Base-by-base conservation (phyloP, 1,284 basidiomycete genomes). In the Microbotryum violaceum region DNA sequence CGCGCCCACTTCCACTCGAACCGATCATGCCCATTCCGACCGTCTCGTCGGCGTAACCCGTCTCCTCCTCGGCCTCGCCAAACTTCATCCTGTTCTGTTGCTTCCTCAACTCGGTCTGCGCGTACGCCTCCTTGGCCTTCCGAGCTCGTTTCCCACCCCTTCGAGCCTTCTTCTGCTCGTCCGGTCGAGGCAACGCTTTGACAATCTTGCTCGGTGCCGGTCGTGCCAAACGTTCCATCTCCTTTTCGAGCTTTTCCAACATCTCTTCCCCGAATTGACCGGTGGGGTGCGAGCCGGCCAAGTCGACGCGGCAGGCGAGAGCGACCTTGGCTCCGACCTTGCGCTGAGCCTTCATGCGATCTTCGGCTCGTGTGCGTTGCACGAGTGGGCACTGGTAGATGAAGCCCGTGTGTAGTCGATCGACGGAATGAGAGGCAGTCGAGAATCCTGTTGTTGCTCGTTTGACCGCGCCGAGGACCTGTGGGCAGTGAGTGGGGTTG, bases 11-110 rank as follows among this genome's bases (percentile, higher is more conserved):
- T 14, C 37, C 37, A 21, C 83, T 79, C 56, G 81, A 82, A 51
- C 91, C 91, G 67, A 97, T 90, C 92, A 98, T 97, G 67, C 96
- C 96, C 73, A 98, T 77, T 6, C 96, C 96, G 77, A 92, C 89
- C 14, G 90, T 92, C 80, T 97, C 87, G 77, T 97, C 96, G 73
- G 92, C 96, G 23, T 91, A 90, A 46, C 91, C 92, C 25, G 92
- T 87, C 76, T 99, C 96, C 72, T 94, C 87, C 75, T 98, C 96
- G 2, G 86, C 87, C 77, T 94, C 87, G 58, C 96, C 96, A 71
- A 99, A 98, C 67, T 83, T 85, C 85, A 98, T 87, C 53, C 96
- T 84, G 76, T 99, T 99, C 77, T 97, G 92, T 70, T 96, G 80
- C 78, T 98, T 98, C 67, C 91, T 85, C 54, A 98, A 79, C 77